A percentile compares a stretch with the other conserved stretches of the same genome.
These are phyloP conservation scores for Brettanomyces nanus DNA, from an alignment of 805 yeast genomes.

Conservation along the genomic window DNA sequence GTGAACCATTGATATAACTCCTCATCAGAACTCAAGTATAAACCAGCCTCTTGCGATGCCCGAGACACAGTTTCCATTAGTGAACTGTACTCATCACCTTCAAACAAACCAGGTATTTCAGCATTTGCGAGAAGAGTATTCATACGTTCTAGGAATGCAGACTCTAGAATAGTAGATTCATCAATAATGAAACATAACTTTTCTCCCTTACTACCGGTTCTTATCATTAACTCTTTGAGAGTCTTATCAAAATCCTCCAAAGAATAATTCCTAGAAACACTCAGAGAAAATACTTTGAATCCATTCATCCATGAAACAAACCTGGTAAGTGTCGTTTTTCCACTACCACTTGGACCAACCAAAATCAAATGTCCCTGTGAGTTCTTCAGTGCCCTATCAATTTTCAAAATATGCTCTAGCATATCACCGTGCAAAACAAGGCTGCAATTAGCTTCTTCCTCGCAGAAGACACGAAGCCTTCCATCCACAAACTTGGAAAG, in stretches of 20 bases:
- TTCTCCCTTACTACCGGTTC: slow-evolving; percentile 48
- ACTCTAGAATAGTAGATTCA: slow-evolving; percentile 67
- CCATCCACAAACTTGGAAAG: slow-evolving; percentile 51
- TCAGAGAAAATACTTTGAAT: slow-evolving; percentile 47
- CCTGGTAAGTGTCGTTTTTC: slow-evolving; percentile 64
- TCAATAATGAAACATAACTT: slow-evolving; percentile 67
- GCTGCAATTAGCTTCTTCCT: slow-evolving; percentile 61
- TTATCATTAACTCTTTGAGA: slow-evolving; percentile 43
- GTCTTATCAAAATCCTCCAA: slow-evolving; percentile 61
- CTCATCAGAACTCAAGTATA: slow-evolving; percentile 54
- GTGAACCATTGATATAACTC: slow-evolving; percentile 75
- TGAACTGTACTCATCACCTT: slow-evolving; percentile 53
- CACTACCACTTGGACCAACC: slow-evolving; percentile 77
- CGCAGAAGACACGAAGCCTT: slow-evolving; percentile 62
- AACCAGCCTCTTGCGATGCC: slow-evolving; percentile 51
- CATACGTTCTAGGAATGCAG: slow-evolving; percentile 84
- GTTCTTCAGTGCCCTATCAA: slow-evolving; percentile 76
- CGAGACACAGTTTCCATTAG: slow-evolving; percentile 50
- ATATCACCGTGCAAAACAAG: slow-evolving; percentile 62
- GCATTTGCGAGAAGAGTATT: slow-evolving; percentile 90
- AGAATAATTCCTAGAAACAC: slow-evolving; percentile 44
- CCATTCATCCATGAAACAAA: slow-evolving; percentile 95
- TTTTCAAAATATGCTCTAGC: slow-evolving; percentile 64
- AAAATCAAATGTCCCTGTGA: slow-evolving; percentile 86
- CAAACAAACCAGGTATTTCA: slow-evolving; percentile 84